These are phyloP conservation scores for Cudoniella acicularis DNA, from an alignment of 495 filamentous ascomycete species.

Conservation along the genomic window DNA sequence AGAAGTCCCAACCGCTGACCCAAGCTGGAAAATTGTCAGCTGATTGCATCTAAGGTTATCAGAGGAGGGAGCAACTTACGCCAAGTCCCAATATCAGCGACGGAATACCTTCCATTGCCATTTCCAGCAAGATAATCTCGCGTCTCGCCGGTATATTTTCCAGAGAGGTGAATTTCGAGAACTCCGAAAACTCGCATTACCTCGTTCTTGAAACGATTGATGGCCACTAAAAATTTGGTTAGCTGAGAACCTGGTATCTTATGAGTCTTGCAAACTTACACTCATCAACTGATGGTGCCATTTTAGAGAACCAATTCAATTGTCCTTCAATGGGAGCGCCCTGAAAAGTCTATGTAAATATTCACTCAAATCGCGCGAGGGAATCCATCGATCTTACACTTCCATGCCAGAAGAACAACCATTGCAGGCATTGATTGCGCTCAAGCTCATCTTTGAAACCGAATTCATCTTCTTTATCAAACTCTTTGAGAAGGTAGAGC, in stretches of 20 bases:
- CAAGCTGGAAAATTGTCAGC: conserved; percentile 28
- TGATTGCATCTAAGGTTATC: background rate
- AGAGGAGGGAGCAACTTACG: background rate
- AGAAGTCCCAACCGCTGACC: conserved; percentile 42
- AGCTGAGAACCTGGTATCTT: conserved; percentile 9
- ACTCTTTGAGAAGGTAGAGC: conserved; percentile 45
- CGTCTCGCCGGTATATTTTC: conserved; percentile 40
- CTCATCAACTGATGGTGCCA: conserved; percentile 41
- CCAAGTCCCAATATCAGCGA: conserved; percentile 55
- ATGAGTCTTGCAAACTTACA: conserved; percentile 31
- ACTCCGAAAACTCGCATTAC: conserved; percentile 49
- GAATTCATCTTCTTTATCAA: conserved; percentile 43
- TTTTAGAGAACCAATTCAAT: conserved; percentile 31
- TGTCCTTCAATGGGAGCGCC: conserved; percentile 43
- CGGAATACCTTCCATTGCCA: conserved; percentile 50
- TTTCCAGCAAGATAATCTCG: conserved; percentile 51
- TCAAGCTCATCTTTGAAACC: conserved; percentile 45
- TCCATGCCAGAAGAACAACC: conserved; percentile 51
- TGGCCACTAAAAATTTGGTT: conserved; percentile 34
- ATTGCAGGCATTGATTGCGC: conserved; percentile 38
- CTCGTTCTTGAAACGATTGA: conserved; percentile 51
- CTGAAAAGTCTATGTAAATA: background rate
- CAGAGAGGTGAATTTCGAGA: conserved; percentile 47
- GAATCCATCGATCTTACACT: conserved; percentile 2
- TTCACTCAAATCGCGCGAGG: no score